Percentiles rank a stretch among this genome's conserved stretches.
phyloP scores from a whole-genome alignment of 2,329 filamentous ascomycete genomes.

The Penicillium janthinellum region DNA sequence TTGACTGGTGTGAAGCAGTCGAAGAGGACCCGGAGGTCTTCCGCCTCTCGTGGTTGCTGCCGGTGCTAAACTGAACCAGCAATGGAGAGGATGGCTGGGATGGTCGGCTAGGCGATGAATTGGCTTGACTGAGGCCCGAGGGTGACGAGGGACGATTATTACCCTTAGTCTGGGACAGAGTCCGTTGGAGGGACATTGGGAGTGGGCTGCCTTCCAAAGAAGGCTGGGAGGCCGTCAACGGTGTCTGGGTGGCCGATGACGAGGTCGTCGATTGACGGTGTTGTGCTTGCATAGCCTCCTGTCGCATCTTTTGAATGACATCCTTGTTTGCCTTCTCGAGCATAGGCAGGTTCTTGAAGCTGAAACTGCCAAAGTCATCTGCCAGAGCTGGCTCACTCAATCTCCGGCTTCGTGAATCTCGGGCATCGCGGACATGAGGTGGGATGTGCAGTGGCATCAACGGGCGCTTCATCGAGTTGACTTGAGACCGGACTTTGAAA shows the following conservation, averaged over 20 bases:
- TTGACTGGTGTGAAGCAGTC: constrained; percentile 76
- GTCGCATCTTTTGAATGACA: constrained; percentile 91
- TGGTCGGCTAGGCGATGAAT: constrained; percentile 81
- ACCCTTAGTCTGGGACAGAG: constrained; percentile 78
- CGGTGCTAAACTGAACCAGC: constrained; percentile 94
- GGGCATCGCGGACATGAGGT: constrained; percentile 88
- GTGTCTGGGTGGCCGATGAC: constrained; percentile 29
- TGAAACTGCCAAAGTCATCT: constrained; percentile 95
- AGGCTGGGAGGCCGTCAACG: constrained; percentile 43
- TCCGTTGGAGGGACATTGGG: constrained; percentile 77
- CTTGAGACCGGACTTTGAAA: constrained; percentile 83
- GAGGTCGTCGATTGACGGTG: constrained; percentile 48
- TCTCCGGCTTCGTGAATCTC: constrained; percentile 82
- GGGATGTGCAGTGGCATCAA: constrained; percentile 96
- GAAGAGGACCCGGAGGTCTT: constrained; percentile 93
- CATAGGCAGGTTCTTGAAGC: constrained; percentile 95
- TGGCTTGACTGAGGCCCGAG: constrained; percentile 74
- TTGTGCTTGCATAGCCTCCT: constrained; percentile 78
- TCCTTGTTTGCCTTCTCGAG: constrained; percentile 98
- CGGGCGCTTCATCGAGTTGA: constrained; percentile 83
- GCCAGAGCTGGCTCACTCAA: constrained; percentile 85
- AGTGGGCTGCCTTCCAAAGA: constrained; percentile 83
- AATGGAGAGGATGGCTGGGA: constrained; percentile 86
- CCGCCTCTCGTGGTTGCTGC: constrained; percentile 76
- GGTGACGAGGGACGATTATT: constrained; percentile 81